Base-by-base conservation (phyloP, 805 yeast genomes). In the Schizosaccharomyces japonicus region DNA sequence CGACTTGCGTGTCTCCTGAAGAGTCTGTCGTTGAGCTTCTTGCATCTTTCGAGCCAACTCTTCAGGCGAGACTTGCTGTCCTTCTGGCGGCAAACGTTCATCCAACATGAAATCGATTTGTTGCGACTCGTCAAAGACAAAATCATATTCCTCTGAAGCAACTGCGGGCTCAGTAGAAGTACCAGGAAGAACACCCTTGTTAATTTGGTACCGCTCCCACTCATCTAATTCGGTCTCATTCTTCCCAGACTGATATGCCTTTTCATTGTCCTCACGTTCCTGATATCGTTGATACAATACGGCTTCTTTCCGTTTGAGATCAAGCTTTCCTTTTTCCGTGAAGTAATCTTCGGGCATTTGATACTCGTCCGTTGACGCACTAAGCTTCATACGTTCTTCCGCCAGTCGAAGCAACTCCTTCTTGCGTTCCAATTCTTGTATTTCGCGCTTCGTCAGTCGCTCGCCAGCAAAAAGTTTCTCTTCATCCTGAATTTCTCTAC, bases 61-160 rank as follows among this genome's bases (percentile, higher is more conserved):
- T 46, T 65, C 65, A 57, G 67, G 62, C 3, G 53, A 61, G 2
- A 56, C 55, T 44, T 63, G 65, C 27, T 61, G 64, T 46, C 53
- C 50, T 26, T 56, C 52, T 23, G 13, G 25, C 42, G 23, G 42
- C 15, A 47, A 53, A 52, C 60, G 57, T 66, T 2, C 57, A 25
- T 70, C 75, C 15, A 65, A 61, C 1, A 69, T 65, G 52, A 72
- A 76, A n/a, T 72, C 71, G 17, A 77, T 70, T 50, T 66, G 65
- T 49, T 78, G 81, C 0, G 72, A 64, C 40, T 70, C 69, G 57
- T 81, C 90, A 60, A 79, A 79, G 0, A 82, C 87, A 62, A 67
- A 82, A 10, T 80, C 92, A 55, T 78, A 81, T 39, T 72, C 59
- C 5, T 29, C 25, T 21, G 21, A 19, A 15, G n/a, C 32, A 0